Evolutionary conservation across 2,329 filamentous ascomycete genomes (phyloP).

Genomic region (Aspergillus chevalieri): DNA sequence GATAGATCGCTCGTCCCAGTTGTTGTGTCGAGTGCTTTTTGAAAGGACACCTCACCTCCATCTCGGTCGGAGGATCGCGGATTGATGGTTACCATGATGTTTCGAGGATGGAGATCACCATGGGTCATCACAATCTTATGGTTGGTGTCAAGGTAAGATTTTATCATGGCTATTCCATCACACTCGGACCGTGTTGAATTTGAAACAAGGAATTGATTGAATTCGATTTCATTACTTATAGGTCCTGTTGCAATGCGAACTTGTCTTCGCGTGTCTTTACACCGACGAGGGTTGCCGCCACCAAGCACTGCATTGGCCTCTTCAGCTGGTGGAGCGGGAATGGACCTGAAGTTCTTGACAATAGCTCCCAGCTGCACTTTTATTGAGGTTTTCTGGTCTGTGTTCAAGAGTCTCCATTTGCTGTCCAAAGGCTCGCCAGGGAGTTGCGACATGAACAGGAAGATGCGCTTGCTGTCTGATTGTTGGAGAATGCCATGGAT

Average conservation of each 20-base stretch:
- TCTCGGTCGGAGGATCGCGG: slow-evolving; percentile 2
- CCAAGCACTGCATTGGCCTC: slow-evolving; percentile 10
- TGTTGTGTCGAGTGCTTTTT: neutral
- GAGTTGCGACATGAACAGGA: slow-evolving; percentile 10
- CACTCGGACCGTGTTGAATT: slow-evolving; percentile 4
- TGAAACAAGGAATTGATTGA: slow-evolving; percentile 10
- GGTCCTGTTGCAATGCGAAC: slow-evolving; percentile 7
- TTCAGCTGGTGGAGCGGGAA: slow-evolving; percentile 6
- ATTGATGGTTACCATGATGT: slow-evolving; percentile 6
- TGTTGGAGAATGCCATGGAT: slow-evolving; percentile 9
- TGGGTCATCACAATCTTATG: slow-evolving; percentile 5
- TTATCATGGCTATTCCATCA: slow-evolving; percentile 8
- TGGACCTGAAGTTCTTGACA: slow-evolving; percentile 8
- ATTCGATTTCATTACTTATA: slow-evolving; percentile 9
- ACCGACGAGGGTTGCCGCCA: slow-evolving; percentile 11
- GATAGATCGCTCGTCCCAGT: slow-evolving; percentile 3
- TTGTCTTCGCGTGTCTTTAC: slow-evolving; percentile 11
- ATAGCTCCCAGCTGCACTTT: slow-evolving; percentile 9
- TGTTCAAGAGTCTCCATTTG: slow-evolving; percentile 7
- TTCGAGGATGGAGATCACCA: slow-evolving; percentile 8
- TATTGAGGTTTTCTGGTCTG: slow-evolving; percentile 8
- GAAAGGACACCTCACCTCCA: neutral
- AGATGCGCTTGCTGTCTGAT: slow-evolving; percentile 3
- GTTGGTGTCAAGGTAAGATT: slow-evolving; percentile 6
- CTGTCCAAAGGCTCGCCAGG: slow-evolving; percentile 9